Base-by-base conservation (phyloP, 2,329 filamentous ascomycete species). In the Claviceps sp. region DNA sequence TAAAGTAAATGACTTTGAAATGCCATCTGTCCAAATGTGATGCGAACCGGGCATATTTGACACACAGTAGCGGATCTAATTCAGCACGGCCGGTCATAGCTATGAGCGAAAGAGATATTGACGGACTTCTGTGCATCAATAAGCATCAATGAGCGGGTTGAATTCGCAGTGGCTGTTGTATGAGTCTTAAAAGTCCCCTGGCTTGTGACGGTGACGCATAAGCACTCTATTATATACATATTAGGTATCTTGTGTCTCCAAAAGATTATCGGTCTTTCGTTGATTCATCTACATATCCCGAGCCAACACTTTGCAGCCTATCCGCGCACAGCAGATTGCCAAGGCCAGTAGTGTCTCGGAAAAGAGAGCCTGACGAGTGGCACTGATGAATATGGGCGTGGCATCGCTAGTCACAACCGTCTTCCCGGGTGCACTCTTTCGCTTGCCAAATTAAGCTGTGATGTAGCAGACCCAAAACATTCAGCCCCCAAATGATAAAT, bases 1-100 rank as follows among this genome's bases (percentile, higher is more conserved):
- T 56, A 72, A 72, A 76, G 62, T 74, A 76, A 24, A 75, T 62
- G 13, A 68, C 58, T 55, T 72, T 70, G 54, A 74, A 73, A 56
- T 75, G 64, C 58, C 63, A 61, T 50, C 68, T 59, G 11, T 63
- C 65, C 54, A 76, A 61, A 53, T 70, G 60, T 5, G 67, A 62
- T 30, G 73, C 71, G 57, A 76, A 76, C 44, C 63, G 59, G 38
- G 73, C 73, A 58, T 73, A 73, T 42, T 64, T 58, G 24, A 57
- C 50, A 54, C 70, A 72, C 16, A 70, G 61, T 38, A 61, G 61
- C 2, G 58, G 58, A 48, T 65, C 62, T 26, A 55, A 52, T 3
- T 54, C 50, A 41, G 55, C 18, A 14, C 2, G 40, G 22, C 11
- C 16, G 3, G 22, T 20, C 53, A 54, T 54, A 30, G 7, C 24